Evolutionary conservation across 768 basidiomycete species (phyloP), one percentile per base, ranked within the genome.

Genomic region (Russula abietina): DNA sequence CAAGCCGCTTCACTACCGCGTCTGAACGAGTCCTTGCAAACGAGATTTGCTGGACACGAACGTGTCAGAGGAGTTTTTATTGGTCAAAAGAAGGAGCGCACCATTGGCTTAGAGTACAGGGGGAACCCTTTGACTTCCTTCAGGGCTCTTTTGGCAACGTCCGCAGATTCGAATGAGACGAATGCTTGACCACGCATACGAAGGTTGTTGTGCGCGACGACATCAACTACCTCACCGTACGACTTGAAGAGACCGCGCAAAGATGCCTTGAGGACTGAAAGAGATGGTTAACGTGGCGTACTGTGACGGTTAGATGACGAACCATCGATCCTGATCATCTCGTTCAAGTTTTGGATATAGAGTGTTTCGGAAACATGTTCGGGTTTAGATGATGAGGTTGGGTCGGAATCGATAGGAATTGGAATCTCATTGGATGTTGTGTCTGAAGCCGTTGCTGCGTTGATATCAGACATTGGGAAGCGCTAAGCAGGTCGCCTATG

Each of bases 161-260:
- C 93, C 57, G 85, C 79, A 38, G 85, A 85, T 60, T 81, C 81
- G 73, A 99, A 97, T 41, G 91, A 93, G 41, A 99, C 92, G 72
- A 99, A 99, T 4, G 97, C 97, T 76, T 99, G 97, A 17, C 97
- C 97, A 43, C 97, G 83, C 97, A 99, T 99, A 43, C 97, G 86
- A 64, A 99, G 76, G 78, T 97, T 98, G 57, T 80, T 76, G 74
- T 99, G 97, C 11, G 95, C 94, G 22, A 94, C 89, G n/a, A 99
- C 93, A 71, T 96, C 93, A 30, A 98, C 75, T 19, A 99, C 89
- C 65, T 91, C 87, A 14, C 94, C 93, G 70, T 98, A 99, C 16
- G 87, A 82, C 74, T 93, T 93, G 81, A 99, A 98, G 33, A 99
- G 80, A 38, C 88, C 88, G 14, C 84, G 81, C 51, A 99, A 77